Evolutionary conservation across 192 early-diverging fungal species (phyloP), one percentile per base, ranked within the genome.

Genomic region (Entomortierella parvispora): DNA sequence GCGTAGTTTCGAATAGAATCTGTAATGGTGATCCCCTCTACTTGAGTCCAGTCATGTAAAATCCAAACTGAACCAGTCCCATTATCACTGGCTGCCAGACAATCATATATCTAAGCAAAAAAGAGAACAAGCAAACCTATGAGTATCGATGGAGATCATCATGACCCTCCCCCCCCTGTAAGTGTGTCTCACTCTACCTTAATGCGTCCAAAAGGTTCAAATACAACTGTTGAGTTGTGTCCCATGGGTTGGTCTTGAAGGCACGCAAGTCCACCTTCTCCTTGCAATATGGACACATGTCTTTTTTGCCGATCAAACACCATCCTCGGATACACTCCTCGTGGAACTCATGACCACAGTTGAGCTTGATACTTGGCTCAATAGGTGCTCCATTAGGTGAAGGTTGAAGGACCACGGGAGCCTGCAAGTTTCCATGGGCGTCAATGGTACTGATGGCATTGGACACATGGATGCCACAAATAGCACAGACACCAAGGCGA

Each of bases 291-390:
- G 87, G 87, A 61, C 87, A 89, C 58, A 85, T 85, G 52, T 89
- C 87, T 59, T 85, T 89, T 62, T 89, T 89, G 47, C 87, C 87
- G 52, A 89, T 83, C 52, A 89, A 61, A 52, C 85, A 87, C 87
- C 87, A 89, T 23, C 87, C 87, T 49, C 87, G 85, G 70, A 89
- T 89, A 71, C 87, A 89, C 34, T 87, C 83, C 58, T 89, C 85
- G 52, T 89, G 87, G 58, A 89, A 89, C 26, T 82, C 81, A 54
- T 89, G 87, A 32, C 82, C 71, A 57, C 87, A 89, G 49, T 79
- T 80, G 46, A 77, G 32, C 23, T 77, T 77, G 46, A 68, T 77
- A 23, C 74, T 77, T 18, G 74, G 66, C 29, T 77, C 58, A 74
- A 78, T 26, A 60, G 80, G 57, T 67, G 54, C 52, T 23, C 81